Conservation (phyloP, 225 moss, liverwort and hornwort species). For the Sphagnum contortum region DNA sequence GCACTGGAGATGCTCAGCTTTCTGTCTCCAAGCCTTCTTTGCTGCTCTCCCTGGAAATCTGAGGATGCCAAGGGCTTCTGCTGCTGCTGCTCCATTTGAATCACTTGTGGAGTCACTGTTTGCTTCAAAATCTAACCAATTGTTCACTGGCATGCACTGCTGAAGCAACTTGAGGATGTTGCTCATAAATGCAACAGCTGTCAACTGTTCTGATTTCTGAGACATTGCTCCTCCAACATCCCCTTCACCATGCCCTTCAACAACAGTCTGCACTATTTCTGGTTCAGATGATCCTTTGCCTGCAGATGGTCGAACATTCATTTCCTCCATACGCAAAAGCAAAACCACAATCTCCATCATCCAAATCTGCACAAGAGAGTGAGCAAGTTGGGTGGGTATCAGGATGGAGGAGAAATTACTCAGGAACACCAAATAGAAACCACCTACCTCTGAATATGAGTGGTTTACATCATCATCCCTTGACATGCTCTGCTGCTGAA, state of each 20-base stretch:
- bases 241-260: conserved; percentile 21
- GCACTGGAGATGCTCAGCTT: conserved; percentile 39
- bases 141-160: conserved; percentile 55
- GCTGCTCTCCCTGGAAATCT: conserved; percentile 53
- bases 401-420: too few relatives aligned
- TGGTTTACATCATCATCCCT: too few relatives aligned
- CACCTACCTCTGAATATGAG: too few relatives aligned
- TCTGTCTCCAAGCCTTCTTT: conserved; percentile 68
- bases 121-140: conserved; percentile 45
- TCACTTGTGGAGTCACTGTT: conserved; percentile 35
- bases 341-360: conserved; percentile 70
- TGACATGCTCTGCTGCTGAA: too few relatives aligned
- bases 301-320: conserved; percentile 26
- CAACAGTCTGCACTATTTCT: conserved; percentile 11
- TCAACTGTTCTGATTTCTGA: conserved; percentile 34
- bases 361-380: conserved; percentile 57
- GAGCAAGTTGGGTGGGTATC: too few relatives aligned
- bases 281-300: conserved; percentile 21
- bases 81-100: conserved; percentile 2
- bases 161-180: conserved; percentile 54
- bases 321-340: conserved; percentile 76
- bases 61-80: conserved; percentile 19
- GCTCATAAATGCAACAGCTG: conserved; percentile 52
- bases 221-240: not conserved
- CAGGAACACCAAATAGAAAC: too few relatives aligned